phyloP scores from a whole-genome alignment of 768 basidiomycete species.

The Harrya chromipes region DNA sequence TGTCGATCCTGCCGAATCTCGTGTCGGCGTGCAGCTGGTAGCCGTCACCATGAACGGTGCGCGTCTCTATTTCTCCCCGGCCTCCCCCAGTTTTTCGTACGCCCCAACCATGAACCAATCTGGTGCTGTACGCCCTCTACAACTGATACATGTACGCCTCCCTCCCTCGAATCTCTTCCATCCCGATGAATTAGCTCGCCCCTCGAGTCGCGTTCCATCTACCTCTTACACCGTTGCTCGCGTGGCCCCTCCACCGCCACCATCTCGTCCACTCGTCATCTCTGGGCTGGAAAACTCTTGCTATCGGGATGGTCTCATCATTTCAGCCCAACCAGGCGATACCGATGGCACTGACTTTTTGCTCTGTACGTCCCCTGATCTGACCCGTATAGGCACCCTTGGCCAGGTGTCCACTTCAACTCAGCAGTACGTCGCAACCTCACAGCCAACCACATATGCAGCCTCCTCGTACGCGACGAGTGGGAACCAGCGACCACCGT shows the following conservation, averaged over 20 bases:
- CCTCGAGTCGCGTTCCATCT: constrained; percentile 43
- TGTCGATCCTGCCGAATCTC: constrained; percentile 63
- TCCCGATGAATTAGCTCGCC: constrained; percentile 63
- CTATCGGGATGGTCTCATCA: constrained; percentile 62
- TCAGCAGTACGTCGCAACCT: constrained; percentile 34
- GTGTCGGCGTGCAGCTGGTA: constrained; percentile 68
- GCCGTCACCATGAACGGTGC: constrained; percentile 81
- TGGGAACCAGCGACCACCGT: constrained; percentile 51
- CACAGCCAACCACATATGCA: constrained; percentile 39
- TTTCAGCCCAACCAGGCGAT: constrained; percentile 75
- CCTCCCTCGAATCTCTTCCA: constrained; percentile 75
- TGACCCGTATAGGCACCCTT: constrained; percentile 66
- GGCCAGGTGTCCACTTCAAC: constrained; percentile 55
- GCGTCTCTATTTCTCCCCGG: constrained; percentile 77
- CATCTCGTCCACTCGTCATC: constrained; percentile 56
- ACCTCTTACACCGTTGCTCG: constrained; percentile 48
- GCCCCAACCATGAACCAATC: constrained; percentile 30
- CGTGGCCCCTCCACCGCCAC: constrained; percentile 39
- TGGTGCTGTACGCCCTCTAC: constrained; percentile 42
- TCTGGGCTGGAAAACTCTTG: constrained; percentile 59
- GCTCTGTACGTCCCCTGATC: constrained; percentile 71
- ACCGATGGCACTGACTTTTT: constrained; percentile 71
- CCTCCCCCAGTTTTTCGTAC: constrained; percentile 48
- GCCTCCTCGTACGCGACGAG: constrained; percentile 38
- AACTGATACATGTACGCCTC: constrained; percentile 75